Conservation (phyloP, 2,329 filamentous ascomycete genomes). For the Ophiobolus disseminans region DNA sequence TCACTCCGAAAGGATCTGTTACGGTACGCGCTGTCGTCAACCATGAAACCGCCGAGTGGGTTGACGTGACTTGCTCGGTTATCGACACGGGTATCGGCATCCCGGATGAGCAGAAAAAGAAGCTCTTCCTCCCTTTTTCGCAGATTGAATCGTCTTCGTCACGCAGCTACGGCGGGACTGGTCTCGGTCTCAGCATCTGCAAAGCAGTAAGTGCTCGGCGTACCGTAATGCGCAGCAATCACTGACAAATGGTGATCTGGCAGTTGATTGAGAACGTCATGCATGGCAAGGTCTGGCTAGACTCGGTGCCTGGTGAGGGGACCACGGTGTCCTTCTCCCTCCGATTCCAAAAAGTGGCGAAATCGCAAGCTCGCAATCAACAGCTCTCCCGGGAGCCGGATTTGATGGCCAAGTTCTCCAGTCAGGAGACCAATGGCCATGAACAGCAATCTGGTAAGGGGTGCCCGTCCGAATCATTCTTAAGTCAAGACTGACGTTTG, state of each 20-base stretch:
- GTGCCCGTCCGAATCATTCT: too few species aligned
- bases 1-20: conserved; percentile 85
- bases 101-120: conserved; percentile 78
- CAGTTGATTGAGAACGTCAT: conserved; percentile 91
- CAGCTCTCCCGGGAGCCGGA: conserved; percentile 55
- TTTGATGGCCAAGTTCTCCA: conserved; percentile 64
- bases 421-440: conserved; percentile 53
- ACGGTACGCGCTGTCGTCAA: conserved; percentile 80
- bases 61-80: conserved; percentile 83
- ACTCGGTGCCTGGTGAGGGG: conserved; percentile 75
- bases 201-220: too few species aligned
- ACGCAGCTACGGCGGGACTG: conserved; percentile 89
- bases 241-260: too few species aligned
- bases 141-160: conserved; percentile 92
- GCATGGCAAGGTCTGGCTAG: conserved; percentile 82
- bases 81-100: conserved; percentile 92
- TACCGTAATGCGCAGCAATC: too few species aligned
- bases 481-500: too few species aligned
- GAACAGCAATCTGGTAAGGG: conserved; percentile 46
- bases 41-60: conserved; percentile 71
- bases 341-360: conserved; percentile 81
- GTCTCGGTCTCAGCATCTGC: conserved; percentile 90
- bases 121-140: conserved; percentile 90
- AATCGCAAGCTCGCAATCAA: conserved; percentile 60
- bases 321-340: conserved; percentile 81